phyloP scores from a whole-genome alignment of 2,329 filamentous ascomycete genomes.

The Dryadomyces quercus-mongolicae region DNA sequence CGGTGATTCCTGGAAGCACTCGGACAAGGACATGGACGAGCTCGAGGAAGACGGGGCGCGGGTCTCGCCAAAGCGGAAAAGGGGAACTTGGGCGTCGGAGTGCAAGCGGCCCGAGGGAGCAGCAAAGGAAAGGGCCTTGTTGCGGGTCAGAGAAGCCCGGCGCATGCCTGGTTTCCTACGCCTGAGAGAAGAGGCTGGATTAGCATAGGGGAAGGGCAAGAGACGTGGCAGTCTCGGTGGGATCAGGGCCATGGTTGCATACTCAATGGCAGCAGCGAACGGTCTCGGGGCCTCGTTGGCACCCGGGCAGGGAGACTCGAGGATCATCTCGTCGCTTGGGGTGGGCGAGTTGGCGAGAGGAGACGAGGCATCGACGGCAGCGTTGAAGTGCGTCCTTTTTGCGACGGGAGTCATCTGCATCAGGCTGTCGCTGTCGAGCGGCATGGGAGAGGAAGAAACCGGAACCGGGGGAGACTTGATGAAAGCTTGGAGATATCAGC shows the following conservation, averaged over 20 bases:
- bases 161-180: slow-evolving; percentile 53
- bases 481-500: slow-evolving; percentile 36
- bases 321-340: slow-evolving; percentile 33
- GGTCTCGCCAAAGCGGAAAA: slow-evolving; percentile 59
- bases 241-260: not conserved
- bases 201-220: slow-evolving; percentile 2
- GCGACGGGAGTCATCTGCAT: slow-evolving; percentile 94
- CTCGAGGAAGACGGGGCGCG: slow-evolving; percentile 12
- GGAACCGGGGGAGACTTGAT: slow-evolving; percentile 76
- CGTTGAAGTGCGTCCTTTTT: slow-evolving; percentile 62
- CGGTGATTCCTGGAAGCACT: slow-evolving; percentile 73
- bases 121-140: slow-evolving; percentile 63
- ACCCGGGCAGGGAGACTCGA: slow-evolving; percentile 37
- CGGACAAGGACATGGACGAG: slow-evolving; percentile 57
- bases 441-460: slow-evolving; percentile 62
- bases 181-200: slow-evolving; percentile 25
- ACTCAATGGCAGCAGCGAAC: slow-evolving; percentile 28
- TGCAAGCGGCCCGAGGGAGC: slow-evolving; percentile 47
- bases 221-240: not conserved
- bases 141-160: slow-evolving; percentile 61
- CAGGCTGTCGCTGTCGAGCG: slow-evolving; percentile 58
- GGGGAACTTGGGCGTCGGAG: slow-evolving; percentile 53
- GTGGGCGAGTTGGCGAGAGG: slow-evolving; percentile 55
- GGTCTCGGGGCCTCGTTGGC: slow-evolving; percentile 1
- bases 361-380: slow-evolving; percentile 48